Percentiles rank a stretch among this genome's conserved stretches.
These are phyloP conservation scores for Penicillium samsonianum DNA, from an alignment of 495 filamentous ascomycete species.

Conservation along the genomic window DNA sequence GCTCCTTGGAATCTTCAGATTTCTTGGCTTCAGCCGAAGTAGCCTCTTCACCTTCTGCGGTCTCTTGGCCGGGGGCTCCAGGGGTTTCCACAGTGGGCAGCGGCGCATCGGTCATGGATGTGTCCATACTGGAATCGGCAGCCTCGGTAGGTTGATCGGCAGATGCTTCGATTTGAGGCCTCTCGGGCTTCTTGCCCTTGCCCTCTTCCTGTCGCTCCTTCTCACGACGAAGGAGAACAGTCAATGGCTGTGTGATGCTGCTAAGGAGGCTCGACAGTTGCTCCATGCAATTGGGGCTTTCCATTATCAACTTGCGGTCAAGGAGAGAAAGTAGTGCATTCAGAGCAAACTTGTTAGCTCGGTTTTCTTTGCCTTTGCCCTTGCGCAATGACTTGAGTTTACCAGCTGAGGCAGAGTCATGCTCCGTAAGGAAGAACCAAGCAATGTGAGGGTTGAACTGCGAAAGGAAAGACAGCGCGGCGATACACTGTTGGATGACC, in stretches of 20 bases:
- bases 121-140: conserved; percentile 34
- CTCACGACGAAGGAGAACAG: conserved; percentile 77
- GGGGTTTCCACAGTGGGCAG: conserved; percentile 36
- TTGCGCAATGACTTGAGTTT: conserved; percentile 79
- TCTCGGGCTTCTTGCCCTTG: conserved; percentile 54
- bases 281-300: conserved; percentile 94
- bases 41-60: conserved; percentile 23
- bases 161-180: conserved; percentile 27
- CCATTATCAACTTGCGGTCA: conserved; percentile 89
- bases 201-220: conserved; percentile 69
- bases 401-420: conserved; percentile 71
- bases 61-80: conserved; percentile 29
- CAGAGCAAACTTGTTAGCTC: conserved; percentile 83
- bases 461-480: conserved; percentile 75
- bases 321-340: conserved; percentile 87
- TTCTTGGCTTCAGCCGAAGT: conserved; percentile 30
- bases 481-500: conserved; percentile 93
- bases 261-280: conserved; percentile 82
- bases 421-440: conserved; percentile 93
- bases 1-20: conserved; percentile 40
- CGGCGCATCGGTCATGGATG: conserved; percentile 46
- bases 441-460: conserved; percentile 82
- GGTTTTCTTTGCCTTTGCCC: conserved; percentile 82
- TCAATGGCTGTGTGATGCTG: conserved; percentile 84
- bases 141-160: conserved; percentile 27